Base-by-base conservation (phyloP, 306 rosid genomes). In the Comarum palustre region DNA sequence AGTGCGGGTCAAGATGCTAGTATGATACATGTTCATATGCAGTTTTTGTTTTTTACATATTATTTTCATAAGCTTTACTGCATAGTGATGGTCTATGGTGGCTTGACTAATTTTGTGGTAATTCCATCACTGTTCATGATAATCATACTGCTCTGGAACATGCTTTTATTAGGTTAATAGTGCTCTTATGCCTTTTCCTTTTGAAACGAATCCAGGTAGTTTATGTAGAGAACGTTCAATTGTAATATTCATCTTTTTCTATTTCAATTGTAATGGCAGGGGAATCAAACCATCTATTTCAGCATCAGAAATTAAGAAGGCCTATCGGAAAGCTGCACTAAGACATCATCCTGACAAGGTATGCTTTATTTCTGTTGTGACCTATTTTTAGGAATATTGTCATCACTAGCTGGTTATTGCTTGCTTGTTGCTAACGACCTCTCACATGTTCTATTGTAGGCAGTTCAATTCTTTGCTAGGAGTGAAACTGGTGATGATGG, bases 261-360 rank as follows among this genome's bases (percentile, higher is more conserved):
- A 17, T 84, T 84, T 74, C 43, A 66, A 60, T 66, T 80, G 32
- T 86, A 78, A 73, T 85, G 79, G 77, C 88, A 94, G 97, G 90
- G 98, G 98, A 72, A 86, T 94, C 47, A 92, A 88, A 78, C 95
- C 91, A 46, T 88, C 92, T 75, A 88, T 84, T 75, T 87, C 97
- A 25, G 73, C 86, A 73, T 85, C 95, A 78, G 98, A 91, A 74
- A 91, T 94, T 81, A 94, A 88, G 85, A 94, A 89, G 88, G 98
- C 98, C 39, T 94, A 94, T 80, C 89, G 97, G 73, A 94, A 91
- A 90, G 98, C 98, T 82, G 98, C 98, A 75, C 98, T 94, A 58
- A 86, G 90, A 77, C 92, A 94, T 81, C 98, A 94, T 84, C 97
- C 98, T 15, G 98, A 94, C 86, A 94, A 94, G 96, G 97, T 94